A percentile compares a stretch with the other conserved stretches of the same genome.
Evolutionary conservation across 1,139 yeast genomes (phyloP).

Genomic region (Blastobotrys niveus): DNA sequence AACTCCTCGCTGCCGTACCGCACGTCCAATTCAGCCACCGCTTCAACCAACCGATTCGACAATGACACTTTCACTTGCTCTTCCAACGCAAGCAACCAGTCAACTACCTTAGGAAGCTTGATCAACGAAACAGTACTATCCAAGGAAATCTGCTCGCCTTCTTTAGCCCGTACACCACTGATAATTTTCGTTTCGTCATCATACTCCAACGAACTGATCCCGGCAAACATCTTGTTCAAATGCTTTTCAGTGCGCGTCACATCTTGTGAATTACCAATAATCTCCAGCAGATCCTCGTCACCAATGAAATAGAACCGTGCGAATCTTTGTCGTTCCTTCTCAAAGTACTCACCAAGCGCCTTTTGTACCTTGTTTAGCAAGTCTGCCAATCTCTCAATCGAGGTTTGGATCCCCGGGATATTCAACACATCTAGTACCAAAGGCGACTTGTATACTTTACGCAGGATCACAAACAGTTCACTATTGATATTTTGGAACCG

Average conservation of each 20-base stretch:
- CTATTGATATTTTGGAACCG: slow-evolving; percentile 61
- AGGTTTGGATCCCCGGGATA: slow-evolving; percentile 46
- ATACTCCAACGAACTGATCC: slow-evolving; percentile 46
- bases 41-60: slow-evolving; percentile 33
- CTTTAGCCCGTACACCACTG: slow-evolving; percentile 50
- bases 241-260: slow-evolving; percentile 51
- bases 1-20: slow-evolving; percentile 16
- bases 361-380: slow-evolving; percentile 54
- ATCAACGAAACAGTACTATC: slow-evolving; percentile 42
- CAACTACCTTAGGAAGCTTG: slow-evolving; percentile 44
- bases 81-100: slow-evolving; percentile 64
- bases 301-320: slow-evolving; percentile 88
- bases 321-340: slow-evolving; percentile 67
- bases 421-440: slow-evolving; percentile 54
- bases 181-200: slow-evolving; percentile 40
- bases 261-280: slow-evolving; percentile 63
- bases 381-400: slow-evolving; percentile 50
- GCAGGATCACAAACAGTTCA: slow-evolving; percentile 52
- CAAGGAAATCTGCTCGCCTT: slow-evolving; percentile 55
- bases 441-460: slow-evolving; percentile 47
- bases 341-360: slow-evolving; percentile 73
- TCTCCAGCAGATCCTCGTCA: slow-evolving; percentile 80
- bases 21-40: slow-evolving; percentile 25
- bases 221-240: slow-evolving; percentile 66
- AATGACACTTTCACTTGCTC: slow-evolving; percentile 43